Evolutionary conservation across 2,329 filamentous ascomycete species (phyloP), one percentile per base, ranked within the genome.

Genomic region (Ophiosphaerella korrae): DNA sequence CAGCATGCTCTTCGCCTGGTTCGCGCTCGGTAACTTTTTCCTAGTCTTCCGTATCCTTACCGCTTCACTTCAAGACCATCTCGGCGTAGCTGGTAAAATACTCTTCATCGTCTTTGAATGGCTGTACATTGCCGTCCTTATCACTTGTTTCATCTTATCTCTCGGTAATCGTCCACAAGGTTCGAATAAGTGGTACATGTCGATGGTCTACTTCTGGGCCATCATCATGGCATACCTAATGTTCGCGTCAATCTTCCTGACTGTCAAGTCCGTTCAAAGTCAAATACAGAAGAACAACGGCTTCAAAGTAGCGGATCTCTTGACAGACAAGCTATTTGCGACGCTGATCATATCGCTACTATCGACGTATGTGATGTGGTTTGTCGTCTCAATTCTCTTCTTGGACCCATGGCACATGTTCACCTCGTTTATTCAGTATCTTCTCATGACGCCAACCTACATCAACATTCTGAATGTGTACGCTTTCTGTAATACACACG

Each of bases 371-470:
- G 82, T 95, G 55, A 87, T 99, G 67, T 99, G 92, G 88, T 83
- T 97, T 52, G 77, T 99, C 43, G 89, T 91, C 0, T 96, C 92
- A 7, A 81, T 99, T 60, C 80, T 99, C 62, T 97, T 97, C 86
- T 86, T 97, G 74, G 94, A 99, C 73, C 94, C 94, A 3, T 99
- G 94, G 93, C 94, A 99, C 78, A 97, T 99, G 92, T 83, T 96
- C 74, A 97, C 94, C n/a, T 85, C 78, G 44, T 91, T 97, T 75
- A 74, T 92, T 42, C 94, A 97, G 83, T 99, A 99, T 74, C 86
- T 97, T 64, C 84, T 97, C 36, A 83, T 99, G 50, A 96, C 92
- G 0, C 94, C 94, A 0, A 96, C 92, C 0, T 99, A 96, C 77
- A 95, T 95, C 79, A 99, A 97, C 76, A 92, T 97, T 52, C 86